Evolutionary conservation across 2,329 filamentous ascomycete genomes (phyloP).

Genomic region (Fusarium ambrosium): DNA sequence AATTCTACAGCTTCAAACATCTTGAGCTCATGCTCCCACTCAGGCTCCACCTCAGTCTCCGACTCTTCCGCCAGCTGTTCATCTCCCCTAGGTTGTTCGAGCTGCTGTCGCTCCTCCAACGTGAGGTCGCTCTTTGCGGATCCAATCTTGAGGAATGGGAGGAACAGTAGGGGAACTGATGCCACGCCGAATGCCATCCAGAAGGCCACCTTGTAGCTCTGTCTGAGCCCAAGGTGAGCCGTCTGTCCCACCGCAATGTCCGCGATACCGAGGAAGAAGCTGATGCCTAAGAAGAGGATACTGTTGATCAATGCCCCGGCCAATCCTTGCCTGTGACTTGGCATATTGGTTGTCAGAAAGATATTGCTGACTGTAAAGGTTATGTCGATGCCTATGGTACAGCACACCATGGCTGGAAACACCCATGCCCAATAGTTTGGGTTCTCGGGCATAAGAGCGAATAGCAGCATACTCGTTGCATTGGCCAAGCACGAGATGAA

Average conservation of each 20-base stretch:
- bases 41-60: slow-evolving; percentile 20
- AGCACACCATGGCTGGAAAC: slow-evolving; percentile 71
- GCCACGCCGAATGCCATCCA: slow-evolving; percentile 45
- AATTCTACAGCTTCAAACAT: slow-evolving; percentile 12
- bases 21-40: slow-evolving; percentile 21
- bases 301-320: slow-evolving; percentile 75
- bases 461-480: slow-evolving; percentile 65
- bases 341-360: slow-evolving; percentile 75
- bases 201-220: slow-evolving; percentile 47
- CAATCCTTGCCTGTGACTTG: slow-evolving; percentile 70
- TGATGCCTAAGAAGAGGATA: slow-evolving; percentile 73
- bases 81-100: slow-evolving; percentile 31
- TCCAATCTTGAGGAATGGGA: slow-evolving; percentile 43
- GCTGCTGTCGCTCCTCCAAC: slow-evolving; percentile 41
- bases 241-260: slow-evolving; percentile 65
- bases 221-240: slow-evolving; percentile 54
- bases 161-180: slow-evolving; percentile 34
- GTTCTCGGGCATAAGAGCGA: slow-evolving; percentile 66
- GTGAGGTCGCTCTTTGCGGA: slow-evolving; percentile 47
- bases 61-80: slow-evolving; percentile 10
- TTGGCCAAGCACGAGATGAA: slow-evolving; percentile 66
- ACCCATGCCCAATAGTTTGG: slow-evolving; percentile 74
- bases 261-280: slow-evolving; percentile 72
- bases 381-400: slow-evolving; percentile 75
- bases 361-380: slow-evolving; percentile 76